Percentiles rank a stretch among this genome's conserved stretches.
phyloP scores from a whole-genome alignment of 2,329 filamentous ascomycete species.

The Thielaviopsis populi region DNA sequence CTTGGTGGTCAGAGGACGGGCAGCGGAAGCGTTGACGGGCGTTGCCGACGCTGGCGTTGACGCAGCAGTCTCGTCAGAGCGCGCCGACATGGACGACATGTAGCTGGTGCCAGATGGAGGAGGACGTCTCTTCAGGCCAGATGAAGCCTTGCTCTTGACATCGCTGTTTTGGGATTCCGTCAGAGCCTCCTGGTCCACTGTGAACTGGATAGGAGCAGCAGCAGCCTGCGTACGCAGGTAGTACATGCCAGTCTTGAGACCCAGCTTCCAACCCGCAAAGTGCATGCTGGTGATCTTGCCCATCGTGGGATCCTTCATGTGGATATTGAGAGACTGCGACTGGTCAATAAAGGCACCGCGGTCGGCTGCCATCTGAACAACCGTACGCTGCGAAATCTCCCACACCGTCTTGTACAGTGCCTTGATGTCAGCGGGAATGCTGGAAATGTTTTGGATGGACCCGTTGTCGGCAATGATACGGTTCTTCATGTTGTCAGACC shows the following conservation, averaged over 20 bases:
- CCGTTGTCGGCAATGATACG: conserved; percentile 95
- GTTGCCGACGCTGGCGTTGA: conserved; percentile 34
- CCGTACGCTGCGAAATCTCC: conserved; percentile 93
- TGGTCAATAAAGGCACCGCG: conserved; percentile 98
- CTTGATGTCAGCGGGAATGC: conserved; percentile 92
- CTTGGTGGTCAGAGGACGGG: conserved; percentile 54
- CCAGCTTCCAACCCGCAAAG: conserved; percentile 97
- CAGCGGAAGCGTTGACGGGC: conserved; percentile 40
- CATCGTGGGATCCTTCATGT: conserved; percentile 99
- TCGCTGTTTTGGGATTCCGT: conserved; percentile 73
- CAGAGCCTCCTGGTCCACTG: conserved; percentile 90
- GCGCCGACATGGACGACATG: conserved; percentile 43
- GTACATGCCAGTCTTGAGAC: conserved; percentile 99
- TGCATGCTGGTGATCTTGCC: conserved; percentile 99
- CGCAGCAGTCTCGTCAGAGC: conserved; percentile 49
- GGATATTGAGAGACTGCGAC: conserved; percentile 97
- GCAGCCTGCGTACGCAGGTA: conserved; percentile 97
- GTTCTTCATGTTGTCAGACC: conserved; percentile 99
- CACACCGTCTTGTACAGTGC: conserved; percentile 98
- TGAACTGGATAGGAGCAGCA: conserved; percentile 95
- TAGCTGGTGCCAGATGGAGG: conserved; percentile 39
- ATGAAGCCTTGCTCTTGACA: conserved; percentile 38
- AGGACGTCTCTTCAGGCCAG: conserved; percentile 53
- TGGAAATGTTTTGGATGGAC: conserved; percentile 91
- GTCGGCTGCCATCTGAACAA: conserved; percentile 96